Percentiles rank a stretch among this genome's conserved stretches.
Evolutionary conservation across 306 rosid genomes (phyloP).

Genomic region (Astragalus membranaceus): DNA sequence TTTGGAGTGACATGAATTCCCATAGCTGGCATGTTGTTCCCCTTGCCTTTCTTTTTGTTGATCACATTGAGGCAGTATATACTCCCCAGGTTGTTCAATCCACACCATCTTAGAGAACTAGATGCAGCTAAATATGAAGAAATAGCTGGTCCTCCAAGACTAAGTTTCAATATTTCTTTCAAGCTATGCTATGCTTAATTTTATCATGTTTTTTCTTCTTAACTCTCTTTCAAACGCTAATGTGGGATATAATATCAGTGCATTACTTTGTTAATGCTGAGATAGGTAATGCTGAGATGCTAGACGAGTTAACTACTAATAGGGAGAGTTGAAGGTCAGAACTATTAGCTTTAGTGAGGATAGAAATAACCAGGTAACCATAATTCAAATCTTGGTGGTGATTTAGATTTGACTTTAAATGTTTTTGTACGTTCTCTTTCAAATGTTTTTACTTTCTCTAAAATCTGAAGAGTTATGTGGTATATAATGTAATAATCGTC

Average conservation of each 20-base stretch:
- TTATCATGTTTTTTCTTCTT: too few species aligned
- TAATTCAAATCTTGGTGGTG: neutral
- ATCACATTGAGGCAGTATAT: conserved; percentile 57
- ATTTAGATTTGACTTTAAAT: neutral
- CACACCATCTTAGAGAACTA: conserved; percentile 53
- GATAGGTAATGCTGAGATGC: conserved; percentile 58
- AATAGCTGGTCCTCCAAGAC: conserved; percentile 40
- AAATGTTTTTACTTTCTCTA: neutral
- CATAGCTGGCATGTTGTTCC: conserved; percentile 79
- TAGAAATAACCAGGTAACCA: conserved; percentile 41
- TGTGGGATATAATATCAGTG: neutral
- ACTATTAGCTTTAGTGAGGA: conserved; percentile 57
- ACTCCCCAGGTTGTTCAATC: conserved; percentile 59
- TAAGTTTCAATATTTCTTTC: conserved; percentile 29
- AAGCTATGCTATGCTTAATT: too few species aligned
- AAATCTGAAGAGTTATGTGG: neutral
- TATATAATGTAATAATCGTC: neutral
- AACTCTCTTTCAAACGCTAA: neutral
- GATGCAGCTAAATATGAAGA: conserved; percentile 86
- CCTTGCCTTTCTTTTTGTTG: conserved; percentile 70
- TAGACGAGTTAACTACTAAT: conserved; percentile 65
- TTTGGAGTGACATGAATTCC: conserved; percentile 71
- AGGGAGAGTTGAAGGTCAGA: conserved; percentile 85
- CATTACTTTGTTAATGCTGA: conserved; percentile 24
- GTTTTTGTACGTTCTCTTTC: neutral